Evolutionary conservation across 352 stramenopile genomes (phyloP).

Genomic region (Phytophthora ohioensis): DNA sequence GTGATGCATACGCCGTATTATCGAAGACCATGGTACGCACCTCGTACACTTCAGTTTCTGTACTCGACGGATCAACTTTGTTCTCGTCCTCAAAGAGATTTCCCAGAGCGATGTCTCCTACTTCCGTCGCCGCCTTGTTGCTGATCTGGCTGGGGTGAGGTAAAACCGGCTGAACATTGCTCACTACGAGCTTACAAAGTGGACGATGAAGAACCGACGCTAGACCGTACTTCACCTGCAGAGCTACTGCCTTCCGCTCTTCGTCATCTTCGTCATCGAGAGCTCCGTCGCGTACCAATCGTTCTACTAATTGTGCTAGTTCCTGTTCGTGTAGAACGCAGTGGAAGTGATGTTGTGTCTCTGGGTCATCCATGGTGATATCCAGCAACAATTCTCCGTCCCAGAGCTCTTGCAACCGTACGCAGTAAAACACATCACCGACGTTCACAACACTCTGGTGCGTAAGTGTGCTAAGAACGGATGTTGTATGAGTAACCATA

Average conservation of each 20-base stretch:
- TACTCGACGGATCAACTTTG: not conserved
- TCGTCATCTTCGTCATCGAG: conserved; percentile 22
- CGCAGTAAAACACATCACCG: conserved; percentile 59
- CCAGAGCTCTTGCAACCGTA: conserved; percentile 70
- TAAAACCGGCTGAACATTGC: conserved; percentile 27
- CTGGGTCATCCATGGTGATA: conserved; percentile 65
- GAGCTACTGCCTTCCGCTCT: conserved; percentile 19
- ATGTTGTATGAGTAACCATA: not conserved
- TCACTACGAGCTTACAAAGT: conserved; percentile 37
- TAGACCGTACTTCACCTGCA: conserved; percentile 37
- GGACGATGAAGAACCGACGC: conserved; percentile 26
- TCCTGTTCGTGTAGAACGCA: conserved; percentile 43
- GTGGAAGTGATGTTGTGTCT: conserved; percentile 47
- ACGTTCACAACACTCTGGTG: conserved; percentile 64
- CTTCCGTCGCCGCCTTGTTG: conserved; percentile 14
- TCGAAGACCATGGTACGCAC: conserved; percentile 19
- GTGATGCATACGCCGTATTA: not conserved
- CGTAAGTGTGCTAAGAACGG: conserved; percentile 48
- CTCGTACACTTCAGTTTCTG: not conserved
- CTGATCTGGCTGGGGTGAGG: conserved; percentile 24
- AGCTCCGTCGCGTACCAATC: conserved; percentile 34
- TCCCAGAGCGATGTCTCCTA: conserved; percentile 27
- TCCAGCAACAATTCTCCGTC: conserved; percentile 69
- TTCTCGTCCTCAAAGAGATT: conserved; percentile 24
- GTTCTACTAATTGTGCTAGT: conserved; percentile 41